phyloP scores from a whole-genome alignment of 306 rosid genomes.

The Bauhinia variegata region DNA sequence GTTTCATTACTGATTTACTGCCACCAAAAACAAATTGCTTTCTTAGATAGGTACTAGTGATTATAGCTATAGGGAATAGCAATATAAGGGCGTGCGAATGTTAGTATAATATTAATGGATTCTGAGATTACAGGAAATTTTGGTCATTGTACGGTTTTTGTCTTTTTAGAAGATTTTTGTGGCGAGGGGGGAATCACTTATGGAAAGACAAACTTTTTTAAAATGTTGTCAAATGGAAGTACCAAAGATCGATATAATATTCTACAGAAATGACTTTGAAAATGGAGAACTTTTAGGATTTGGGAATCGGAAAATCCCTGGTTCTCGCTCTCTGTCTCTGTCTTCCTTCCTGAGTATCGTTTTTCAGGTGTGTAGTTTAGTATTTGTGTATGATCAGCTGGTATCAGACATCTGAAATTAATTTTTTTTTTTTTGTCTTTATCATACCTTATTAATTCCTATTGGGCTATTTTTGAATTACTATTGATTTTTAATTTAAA shows the following conservation, averaged over 20 bases:
- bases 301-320: not conserved
- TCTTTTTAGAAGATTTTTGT: not conserved
- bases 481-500: too few relatives aligned
- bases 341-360: too few relatives aligned
- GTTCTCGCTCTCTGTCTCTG: not conserved
- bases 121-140: not conserved
- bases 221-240: not conserved
- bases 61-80: not conserved
- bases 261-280: not conserved
- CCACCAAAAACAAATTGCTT: not conserved
- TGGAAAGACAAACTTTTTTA: not conserved
- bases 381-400: not conserved
- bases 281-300: not conserved
- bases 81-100: not conserved
- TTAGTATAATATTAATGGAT: not conserved
- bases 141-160: not conserved
- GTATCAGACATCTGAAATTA: not conserved
- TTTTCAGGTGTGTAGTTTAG: not conserved
- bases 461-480: too few relatives aligned
- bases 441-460: not conserved
- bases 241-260: not conserved
- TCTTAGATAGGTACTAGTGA: not conserved
- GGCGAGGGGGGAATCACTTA: not conserved
- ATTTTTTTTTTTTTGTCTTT: not conserved
- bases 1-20: not conserved